Evolutionary conservation across 2,329 filamentous ascomycete species (phyloP).

Genomic region (Colletotrichum destructivum): DNA sequence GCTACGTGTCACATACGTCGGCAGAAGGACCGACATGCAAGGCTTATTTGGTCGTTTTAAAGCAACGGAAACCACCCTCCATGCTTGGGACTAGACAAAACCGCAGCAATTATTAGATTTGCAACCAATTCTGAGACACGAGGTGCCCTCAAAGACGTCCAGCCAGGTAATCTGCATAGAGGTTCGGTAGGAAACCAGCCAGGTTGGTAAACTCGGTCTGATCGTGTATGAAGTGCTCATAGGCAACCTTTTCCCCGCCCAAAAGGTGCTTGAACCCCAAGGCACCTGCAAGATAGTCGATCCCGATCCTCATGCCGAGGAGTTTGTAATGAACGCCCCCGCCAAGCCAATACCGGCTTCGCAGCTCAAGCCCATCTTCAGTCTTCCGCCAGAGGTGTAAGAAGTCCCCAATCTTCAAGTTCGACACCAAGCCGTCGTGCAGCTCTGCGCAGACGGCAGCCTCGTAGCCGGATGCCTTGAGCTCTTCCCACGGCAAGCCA

Average conservation of each 20-base stretch:
- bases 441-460: slow-evolving; percentile 32
- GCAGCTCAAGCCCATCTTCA: slow-evolving; percentile 26
- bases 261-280: slow-evolving; percentile 33
- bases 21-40: no score
- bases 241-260: slow-evolving; percentile 30
- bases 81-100: no score
- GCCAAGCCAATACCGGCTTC: slow-evolving; percentile 37
- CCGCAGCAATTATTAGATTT: no score
- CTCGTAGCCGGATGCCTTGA: slow-evolving; percentile 31
- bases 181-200: slow-evolving; percentile 25
- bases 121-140: not conserved
- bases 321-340: slow-evolving; percentile 36
- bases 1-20: no score
- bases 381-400: slow-evolving; percentile 38
- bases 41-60: no score
- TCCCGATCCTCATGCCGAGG: slow-evolving; percentile 27
- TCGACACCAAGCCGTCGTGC: slow-evolving; percentile 24
- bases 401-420: slow-evolving; percentile 38
- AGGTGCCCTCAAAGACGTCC: slow-evolving; percentile 13
- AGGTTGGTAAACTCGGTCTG: slow-evolving; percentile 39
- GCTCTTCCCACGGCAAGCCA: slow-evolving; percentile 35
- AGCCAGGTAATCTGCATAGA: slow-evolving; percentile 29
- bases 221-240: slow-evolving; percentile 39
- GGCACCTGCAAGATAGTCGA: slow-evolving; percentile 31
- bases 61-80: no score